Percentiles rank a stretch among this genome's conserved stretches.
These are phyloP conservation scores for Tolypocladium ophioglossoides DNA, from an alignment of 2,329 filamentous ascomycete genomes.

Conservation along the genomic window DNA sequence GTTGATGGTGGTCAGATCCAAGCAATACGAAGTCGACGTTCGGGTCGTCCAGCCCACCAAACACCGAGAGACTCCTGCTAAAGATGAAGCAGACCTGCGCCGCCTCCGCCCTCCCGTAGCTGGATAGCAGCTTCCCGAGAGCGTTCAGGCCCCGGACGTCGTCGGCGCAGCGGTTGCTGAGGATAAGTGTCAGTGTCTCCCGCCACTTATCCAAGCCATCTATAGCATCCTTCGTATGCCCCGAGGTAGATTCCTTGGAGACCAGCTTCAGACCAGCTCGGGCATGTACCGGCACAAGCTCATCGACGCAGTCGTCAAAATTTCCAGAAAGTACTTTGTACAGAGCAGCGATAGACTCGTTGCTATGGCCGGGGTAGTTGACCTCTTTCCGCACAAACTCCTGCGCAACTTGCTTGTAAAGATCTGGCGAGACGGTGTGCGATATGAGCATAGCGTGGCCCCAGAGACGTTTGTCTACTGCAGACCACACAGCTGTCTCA, in stretches of 20 bases:
- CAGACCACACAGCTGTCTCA: slow-evolving; percentile 86
- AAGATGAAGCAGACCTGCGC: slow-evolving; percentile 93
- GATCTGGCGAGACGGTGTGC: slow-evolving; percentile 61
- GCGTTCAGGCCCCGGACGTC: slow-evolving; percentile 70
- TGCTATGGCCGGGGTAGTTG: slow-evolving; percentile 66
- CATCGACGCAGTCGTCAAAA: slow-evolving; percentile 86
- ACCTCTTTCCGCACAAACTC: slow-evolving; percentile 96
- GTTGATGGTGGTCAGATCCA: slow-evolving; percentile 68
- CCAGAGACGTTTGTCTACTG: slow-evolving; percentile 90
- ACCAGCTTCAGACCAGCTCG: slow-evolving; percentile 87
- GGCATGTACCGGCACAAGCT: slow-evolving; percentile 86
- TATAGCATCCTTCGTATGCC: slow-evolving; percentile 58
- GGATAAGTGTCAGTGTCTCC: slow-evolving; percentile 74
- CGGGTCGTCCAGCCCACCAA: slow-evolving; percentile 76
- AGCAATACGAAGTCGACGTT: slow-evolving; percentile 71
- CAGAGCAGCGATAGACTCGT: slow-evolving; percentile 79
- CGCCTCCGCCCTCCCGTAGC: slow-evolving; percentile 82
- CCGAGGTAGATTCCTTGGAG: slow-evolving; percentile 55
- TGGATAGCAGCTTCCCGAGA: slow-evolving; percentile 69
- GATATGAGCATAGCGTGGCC: slow-evolving; percentile 91
- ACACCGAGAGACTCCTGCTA: slow-evolving; percentile 56
- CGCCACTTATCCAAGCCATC: slow-evolving; percentile 89
- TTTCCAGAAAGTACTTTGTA: slow-evolving; percentile 95
- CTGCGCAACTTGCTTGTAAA: slow-evolving; percentile 88
- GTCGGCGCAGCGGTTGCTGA: slow-evolving; percentile 77